Conservation (phyloP, 2,329 filamentous ascomycete species). For the Coniochaeta sp. region DNA sequence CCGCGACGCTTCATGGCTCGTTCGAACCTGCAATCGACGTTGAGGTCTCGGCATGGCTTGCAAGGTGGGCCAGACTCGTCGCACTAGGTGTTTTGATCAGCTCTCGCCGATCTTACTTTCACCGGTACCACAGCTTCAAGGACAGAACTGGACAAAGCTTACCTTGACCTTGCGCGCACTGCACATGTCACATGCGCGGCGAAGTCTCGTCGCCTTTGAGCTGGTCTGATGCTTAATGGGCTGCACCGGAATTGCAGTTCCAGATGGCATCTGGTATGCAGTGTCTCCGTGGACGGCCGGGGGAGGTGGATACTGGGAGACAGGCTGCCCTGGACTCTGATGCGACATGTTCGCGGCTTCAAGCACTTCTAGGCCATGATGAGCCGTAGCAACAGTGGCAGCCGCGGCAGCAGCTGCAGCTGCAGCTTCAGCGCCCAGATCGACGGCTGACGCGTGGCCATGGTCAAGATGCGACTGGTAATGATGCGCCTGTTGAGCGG, state of each 20-base stretch:
- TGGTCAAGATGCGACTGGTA: neutral
- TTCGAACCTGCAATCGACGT: conserved; percentile 50
- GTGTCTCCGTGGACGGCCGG: neutral
- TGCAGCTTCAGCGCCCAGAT: neutral
- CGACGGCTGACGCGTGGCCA: neutral
- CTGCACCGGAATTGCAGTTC: neutral
- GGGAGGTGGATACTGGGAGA: conserved; percentile 5
- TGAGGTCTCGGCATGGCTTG: conserved; percentile 46
- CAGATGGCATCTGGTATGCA: neutral
- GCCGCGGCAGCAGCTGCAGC: conserved; percentile 4
- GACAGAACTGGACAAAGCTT: conserved; percentile 3
- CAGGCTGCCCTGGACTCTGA: conserved; percentile 8
- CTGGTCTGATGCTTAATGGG: neutral
- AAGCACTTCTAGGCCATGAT: conserved; percentile 17
- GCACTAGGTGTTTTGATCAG: conserved; percentile 27
- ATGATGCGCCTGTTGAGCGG: neutral
- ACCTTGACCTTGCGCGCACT: conserved; percentile 54
- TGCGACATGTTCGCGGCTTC: conserved; percentile 13
- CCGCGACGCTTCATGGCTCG: conserved; percentile 51
- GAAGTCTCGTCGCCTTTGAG: conserved; percentile 44
- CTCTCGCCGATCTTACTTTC: neutral
- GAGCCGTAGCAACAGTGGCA: conserved; percentile 5
- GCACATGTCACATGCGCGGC: conserved; percentile 54
- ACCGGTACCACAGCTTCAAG: neutral
- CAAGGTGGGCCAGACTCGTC: conserved; percentile 50